Evolutionary conservation across 331 rosid species (phyloP).

Genomic region (Ulmus americana): DNA sequence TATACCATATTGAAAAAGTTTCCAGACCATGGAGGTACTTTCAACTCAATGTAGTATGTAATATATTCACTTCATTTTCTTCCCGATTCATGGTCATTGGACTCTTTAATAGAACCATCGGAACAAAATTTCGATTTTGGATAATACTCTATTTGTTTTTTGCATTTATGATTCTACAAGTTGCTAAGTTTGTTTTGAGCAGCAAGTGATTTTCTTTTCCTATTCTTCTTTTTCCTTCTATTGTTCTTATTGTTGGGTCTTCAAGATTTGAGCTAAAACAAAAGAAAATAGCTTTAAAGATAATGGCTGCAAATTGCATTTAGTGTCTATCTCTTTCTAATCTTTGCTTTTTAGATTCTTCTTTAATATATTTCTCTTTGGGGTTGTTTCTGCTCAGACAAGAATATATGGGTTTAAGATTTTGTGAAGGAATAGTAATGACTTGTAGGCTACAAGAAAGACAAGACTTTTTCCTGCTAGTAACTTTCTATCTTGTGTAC

Average conservation of each 20-base stretch:
- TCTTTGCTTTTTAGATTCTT: not conserved
- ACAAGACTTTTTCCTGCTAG: too few species aligned
- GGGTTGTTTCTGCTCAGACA: slow-evolving; percentile 31
- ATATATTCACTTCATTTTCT: slow-evolving; percentile 14
- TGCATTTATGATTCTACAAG: slow-evolving; percentile 22
- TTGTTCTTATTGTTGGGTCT: too few species aligned
- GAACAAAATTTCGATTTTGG: slow-evolving; percentile 22
- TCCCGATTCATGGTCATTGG: slow-evolving; percentile 35
- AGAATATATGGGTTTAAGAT: slow-evolving; percentile 30
- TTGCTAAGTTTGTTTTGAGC: slow-evolving; percentile 3
- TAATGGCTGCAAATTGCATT: too few species aligned
- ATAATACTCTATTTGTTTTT: slow-evolving; percentile 28
- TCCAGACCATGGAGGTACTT: too few species aligned
- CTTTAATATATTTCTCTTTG: slow-evolving; percentile 20
- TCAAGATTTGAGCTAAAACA: too few species aligned
- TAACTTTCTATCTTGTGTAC: too few species aligned
- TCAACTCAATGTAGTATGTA: too few species aligned
- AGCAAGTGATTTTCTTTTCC: slow-evolving; percentile 19
- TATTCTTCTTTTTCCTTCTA: not conserved
- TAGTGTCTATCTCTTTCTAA: too few species aligned
- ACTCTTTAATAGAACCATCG: slow-evolving; percentile 31
- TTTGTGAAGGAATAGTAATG: slow-evolving; percentile 43
- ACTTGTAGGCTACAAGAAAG: too few species aligned
- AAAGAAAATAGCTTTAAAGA: too few species aligned
- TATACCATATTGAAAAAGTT: too few species aligned